Evolutionary conservation across 257 asterid genomes (phyloP).

Genomic region (Perilla frutescens): DNA sequence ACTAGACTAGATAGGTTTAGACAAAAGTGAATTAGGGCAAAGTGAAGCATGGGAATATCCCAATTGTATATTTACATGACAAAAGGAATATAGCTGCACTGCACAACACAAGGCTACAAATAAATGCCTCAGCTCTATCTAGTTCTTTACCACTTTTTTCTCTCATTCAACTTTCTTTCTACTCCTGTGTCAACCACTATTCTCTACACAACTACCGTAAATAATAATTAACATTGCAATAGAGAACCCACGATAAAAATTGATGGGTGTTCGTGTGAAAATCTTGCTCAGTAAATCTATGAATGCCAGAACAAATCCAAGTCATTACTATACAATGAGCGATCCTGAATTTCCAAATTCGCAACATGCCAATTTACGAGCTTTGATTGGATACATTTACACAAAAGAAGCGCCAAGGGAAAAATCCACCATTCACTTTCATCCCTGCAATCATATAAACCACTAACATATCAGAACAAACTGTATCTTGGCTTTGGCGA

Average conservation of each 20-base stretch:
- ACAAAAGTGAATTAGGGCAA: slow-evolving; percentile 10
- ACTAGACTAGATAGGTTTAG: not conserved
- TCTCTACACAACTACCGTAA: slow-evolving; percentile 46
- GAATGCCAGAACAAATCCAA: slow-evolving; percentile 92
- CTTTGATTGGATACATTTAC: slow-evolving; percentile 90
- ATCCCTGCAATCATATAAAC: slow-evolving; percentile 66
- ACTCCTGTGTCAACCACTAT: slow-evolving; percentile 58
- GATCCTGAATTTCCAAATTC: slow-evolving; percentile 94
- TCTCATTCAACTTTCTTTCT: slow-evolving; percentile 49
- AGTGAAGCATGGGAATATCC: slow-evolving; percentile 39
- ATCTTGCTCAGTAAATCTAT: slow-evolving; percentile 46
- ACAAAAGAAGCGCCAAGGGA: slow-evolving; percentile 78
- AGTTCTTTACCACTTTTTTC: slow-evolving; percentile 33
- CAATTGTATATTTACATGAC: slow-evolving; percentile 59
- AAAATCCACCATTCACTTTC: slow-evolving; percentile 99
- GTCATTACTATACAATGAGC: slow-evolving; percentile 91
- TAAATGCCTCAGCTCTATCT: slow-evolving; percentile 53
- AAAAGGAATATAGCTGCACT: slow-evolving; percentile 51
- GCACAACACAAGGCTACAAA: slow-evolving; percentile 60
- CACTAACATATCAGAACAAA: slow-evolving; percentile 14
- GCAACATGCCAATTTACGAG: slow-evolving; percentile 94
- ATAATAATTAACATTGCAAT: slow-evolving; percentile 38
- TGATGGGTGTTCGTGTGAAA: slow-evolving; percentile 64
- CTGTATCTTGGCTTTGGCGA: too few species aligned
- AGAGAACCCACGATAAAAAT: slow-evolving; percentile 58